phyloP scores from a whole-genome alignment of 805 yeast genomes.

The Ogataea glucozyma region DNA sequence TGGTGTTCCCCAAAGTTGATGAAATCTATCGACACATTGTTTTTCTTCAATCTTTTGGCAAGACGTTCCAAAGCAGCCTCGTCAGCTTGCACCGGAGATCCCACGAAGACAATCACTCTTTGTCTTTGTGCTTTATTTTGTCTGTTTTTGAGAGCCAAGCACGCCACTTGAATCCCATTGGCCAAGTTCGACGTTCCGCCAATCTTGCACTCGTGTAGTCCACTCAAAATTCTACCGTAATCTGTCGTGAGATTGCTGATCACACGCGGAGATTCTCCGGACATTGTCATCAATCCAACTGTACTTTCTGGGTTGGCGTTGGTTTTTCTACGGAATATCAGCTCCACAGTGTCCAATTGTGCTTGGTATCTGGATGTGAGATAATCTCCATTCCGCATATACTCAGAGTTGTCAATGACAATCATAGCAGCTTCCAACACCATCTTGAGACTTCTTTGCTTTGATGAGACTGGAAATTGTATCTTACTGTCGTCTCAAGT shows the following conservation, averaged over 20 bases:
- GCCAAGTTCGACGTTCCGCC: slow-evolving; percentile 67
- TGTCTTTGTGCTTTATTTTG: slow-evolving; percentile 92
- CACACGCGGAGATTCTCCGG: slow-evolving; percentile 86
- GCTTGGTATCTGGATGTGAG: slow-evolving; percentile 87
- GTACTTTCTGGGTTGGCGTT: slow-evolving; percentile 91
- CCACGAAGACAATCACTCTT: slow-evolving; percentile 86
- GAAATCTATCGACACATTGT: slow-evolving; percentile 84
- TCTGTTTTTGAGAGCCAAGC: slow-evolving; percentile 91
- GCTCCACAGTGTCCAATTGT: slow-evolving; percentile 85
- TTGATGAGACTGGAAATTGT: too few species aligned
- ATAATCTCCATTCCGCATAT: slow-evolving; percentile 93
- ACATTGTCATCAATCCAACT: slow-evolving; percentile 87
- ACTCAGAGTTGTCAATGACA: slow-evolving; percentile 94
- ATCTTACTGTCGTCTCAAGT: too few species aligned
- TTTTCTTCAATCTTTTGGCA: slow-evolving; percentile 92
- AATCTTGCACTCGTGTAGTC: slow-evolving; percentile 76
- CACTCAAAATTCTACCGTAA: slow-evolving; percentile 80
- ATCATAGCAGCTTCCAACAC: slow-evolving; percentile 96
- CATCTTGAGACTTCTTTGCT: too few species aligned
- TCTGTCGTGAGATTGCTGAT: slow-evolving; percentile 84
- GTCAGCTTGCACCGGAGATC: slow-evolving; percentile 73
- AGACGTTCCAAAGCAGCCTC: slow-evolving; percentile 75
- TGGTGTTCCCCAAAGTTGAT: slow-evolving; percentile 90
- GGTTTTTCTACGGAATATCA: slow-evolving; percentile 81
- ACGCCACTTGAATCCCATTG: slow-evolving; percentile 91